Evolutionary conservation across 495 filamentous ascomycete genomes (phyloP).

Genomic region (Mycothermus thermophilus): DNA sequence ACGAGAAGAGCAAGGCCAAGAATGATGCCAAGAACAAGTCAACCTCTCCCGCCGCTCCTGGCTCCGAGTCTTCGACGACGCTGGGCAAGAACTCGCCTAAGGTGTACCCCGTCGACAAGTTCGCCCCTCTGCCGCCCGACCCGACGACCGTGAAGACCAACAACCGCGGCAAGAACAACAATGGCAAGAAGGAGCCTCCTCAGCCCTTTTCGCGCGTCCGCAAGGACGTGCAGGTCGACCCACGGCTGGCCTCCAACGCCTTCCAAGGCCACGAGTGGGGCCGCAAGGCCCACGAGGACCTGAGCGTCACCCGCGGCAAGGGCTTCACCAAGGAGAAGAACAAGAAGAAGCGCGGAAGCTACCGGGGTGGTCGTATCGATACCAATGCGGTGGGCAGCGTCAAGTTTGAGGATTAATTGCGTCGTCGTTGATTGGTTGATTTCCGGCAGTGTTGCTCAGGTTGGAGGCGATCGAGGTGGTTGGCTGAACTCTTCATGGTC

Average conservation of each 20-base stretch:
- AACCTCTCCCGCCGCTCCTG: slow-evolving; percentile 4
- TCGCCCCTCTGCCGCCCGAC: slow-evolving; percentile 38
- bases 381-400: slow-evolving; percentile 56
- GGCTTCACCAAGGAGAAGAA: slow-evolving; percentile 99
- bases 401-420: slow-evolving; percentile 67
- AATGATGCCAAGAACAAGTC: slow-evolving; percentile 13
- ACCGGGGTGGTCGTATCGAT: slow-evolving; percentile 74
- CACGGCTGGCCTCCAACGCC: slow-evolving; percentile 48
- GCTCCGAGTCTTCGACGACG: slow-evolving; percentile 29
- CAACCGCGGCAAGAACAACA: slow-evolving; percentile 29
- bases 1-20: slow-evolving; percentile 18
- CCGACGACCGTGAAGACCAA: slow-evolving; percentile 26
- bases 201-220: slow-evolving; percentile 52
- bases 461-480: too few species aligned
- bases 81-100: slow-evolving; percentile 29
- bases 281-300: slow-evolving; percentile 68
- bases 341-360: slow-evolving; percentile 80
- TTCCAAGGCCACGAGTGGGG: slow-evolving; percentile 81
- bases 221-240: slow-evolving; percentile 44
- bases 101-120: slow-evolving; percentile 19
- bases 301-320: slow-evolving; percentile 85
- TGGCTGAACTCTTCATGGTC: too few species aligned
- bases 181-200: slow-evolving; percentile 48
- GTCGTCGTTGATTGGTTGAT: too few species aligned
- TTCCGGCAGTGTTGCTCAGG: too few species aligned